Base-by-base conservation (phyloP, 768 basidiomycete species). In the Sporobolomyces pararoseus region DNA sequence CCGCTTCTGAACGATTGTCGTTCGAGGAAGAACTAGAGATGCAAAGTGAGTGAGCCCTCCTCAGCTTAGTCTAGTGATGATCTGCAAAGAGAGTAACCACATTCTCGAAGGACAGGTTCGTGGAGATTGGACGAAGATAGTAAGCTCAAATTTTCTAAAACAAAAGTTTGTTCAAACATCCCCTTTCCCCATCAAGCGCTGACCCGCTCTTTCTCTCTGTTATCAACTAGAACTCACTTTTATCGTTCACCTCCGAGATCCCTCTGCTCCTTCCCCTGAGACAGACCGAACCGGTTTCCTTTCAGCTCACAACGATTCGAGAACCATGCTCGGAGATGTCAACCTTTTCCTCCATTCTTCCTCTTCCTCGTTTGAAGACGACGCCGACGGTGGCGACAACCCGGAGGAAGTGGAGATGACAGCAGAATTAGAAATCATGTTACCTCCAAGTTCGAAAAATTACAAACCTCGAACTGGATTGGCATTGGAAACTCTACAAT, bases 381-480 rank as follows among this genome's bases (percentile, higher is more conserved):
- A 60, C 58, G 27, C 25, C 42, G 21, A 46, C 58, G 25, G 32
- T 4, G 6, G 12, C 35, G 55, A 58, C 54, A 35, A 37, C 54
- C 32, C 52, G 21, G 31, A n/a, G n/a, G n/a, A n/a, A n/a, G n/a
- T n/a, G n/a, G n/a, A n/a, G n/a, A n/a, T 17, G 39, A 9, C 39
- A 71, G 89, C 86, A 3, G 94, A 97, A 76, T 85, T 87, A 32
- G 91, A 95, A 78, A 87, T 95, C 68, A 97, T 95, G 93, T 88
- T 95, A 69, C 91, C 92, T 75, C 89, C 90, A 87, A 70, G 65
- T 81, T 73, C 58, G 37, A 47, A 44, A 19, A 34, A 27, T 16
- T 51, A 51, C 59, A 34, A 19, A 0, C 59, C 70, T 1, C 59
- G 90, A 9, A 84, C 84, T 75, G 90, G 92, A 16, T 76, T 84